Conservation (phyloP, 139 green algal species). For the Spirogloea muscicola region DNA sequence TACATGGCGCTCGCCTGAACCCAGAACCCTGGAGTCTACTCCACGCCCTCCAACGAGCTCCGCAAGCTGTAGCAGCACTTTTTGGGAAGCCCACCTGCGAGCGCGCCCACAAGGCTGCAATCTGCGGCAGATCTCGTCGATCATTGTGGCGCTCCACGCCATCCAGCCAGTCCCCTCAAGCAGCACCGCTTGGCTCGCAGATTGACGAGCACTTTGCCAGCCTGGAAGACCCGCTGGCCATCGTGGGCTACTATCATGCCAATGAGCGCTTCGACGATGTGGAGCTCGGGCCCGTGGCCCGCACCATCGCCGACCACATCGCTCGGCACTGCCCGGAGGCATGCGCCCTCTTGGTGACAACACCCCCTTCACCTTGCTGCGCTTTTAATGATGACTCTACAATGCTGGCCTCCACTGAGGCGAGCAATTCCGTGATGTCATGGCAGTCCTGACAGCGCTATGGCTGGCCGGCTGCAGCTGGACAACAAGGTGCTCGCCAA, state of each 20-base stretch:
- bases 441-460: not conserved
- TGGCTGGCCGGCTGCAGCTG: conserved; percentile 1
- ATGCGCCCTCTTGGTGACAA: conserved; percentile 38
- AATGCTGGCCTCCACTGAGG: too few relatives aligned
- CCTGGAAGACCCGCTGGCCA: not conserved
- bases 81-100: too few relatives aligned
- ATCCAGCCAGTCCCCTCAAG: too few relatives aligned
- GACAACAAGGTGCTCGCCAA: not conserved
- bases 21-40: too few relatives aligned
- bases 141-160: too few relatives aligned
- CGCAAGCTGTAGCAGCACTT: too few relatives aligned
- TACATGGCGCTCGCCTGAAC: too few relatives aligned
- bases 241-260: conserved; percentile 74
- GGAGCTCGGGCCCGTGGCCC: conserved; percentile 53
- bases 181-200: too few relatives aligned
- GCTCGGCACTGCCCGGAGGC: not conserved
- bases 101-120: too few relatives aligned
- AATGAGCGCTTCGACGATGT: conserved; percentile 59
- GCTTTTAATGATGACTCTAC: not conserved
- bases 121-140: too few relatives aligned
- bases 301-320: conserved; percentile 62
- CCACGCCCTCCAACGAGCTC: too few relatives aligned
- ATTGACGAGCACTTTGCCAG: conserved; percentile 9
- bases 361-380: conserved; percentile 6
- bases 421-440: not conserved